phyloP scores from a whole-genome alignment of 2,329 filamentous ascomycete genomes.

The Hypomyces perniciosus region DNA sequence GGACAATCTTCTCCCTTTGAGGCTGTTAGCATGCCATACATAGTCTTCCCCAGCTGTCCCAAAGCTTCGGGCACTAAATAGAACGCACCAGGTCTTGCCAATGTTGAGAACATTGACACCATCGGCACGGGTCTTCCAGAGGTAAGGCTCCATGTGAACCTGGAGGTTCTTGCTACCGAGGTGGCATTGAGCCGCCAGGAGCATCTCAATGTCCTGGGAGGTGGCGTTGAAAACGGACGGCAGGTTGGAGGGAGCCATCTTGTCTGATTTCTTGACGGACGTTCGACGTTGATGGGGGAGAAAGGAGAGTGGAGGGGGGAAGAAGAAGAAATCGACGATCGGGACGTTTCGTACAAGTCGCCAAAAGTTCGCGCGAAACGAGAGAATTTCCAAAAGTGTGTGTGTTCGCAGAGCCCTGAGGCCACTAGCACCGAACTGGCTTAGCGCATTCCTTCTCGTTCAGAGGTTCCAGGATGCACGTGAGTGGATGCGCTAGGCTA shows the following conservation, averaged over 20 bases:
- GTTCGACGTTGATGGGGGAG: constrained; percentile 21
- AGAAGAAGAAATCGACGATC: constrained; percentile 21
- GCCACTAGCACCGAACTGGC: constrained; percentile 19
- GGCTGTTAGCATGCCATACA: constrained; percentile 8
- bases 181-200: constrained; percentile 93
- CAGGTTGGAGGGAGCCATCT: constrained; percentile 92
- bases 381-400: constrained; percentile 35
- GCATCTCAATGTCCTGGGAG: constrained; percentile 98
- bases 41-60: not conserved
- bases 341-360: constrained; percentile 24
- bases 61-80: not conserved
- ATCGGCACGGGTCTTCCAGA: constrained; percentile 98
- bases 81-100: constrained; percentile 94
- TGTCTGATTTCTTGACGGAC: constrained; percentile 47
- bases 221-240: constrained; percentile 96
- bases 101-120: constrained; percentile 99
- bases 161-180: constrained; percentile 99
- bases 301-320: constrained; percentile 20
- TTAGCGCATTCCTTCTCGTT: constrained; percentile 16
- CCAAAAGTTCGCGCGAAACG: constrained; percentile 40
- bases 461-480: constrained; percentile 22
- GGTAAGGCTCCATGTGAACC: constrained; percentile 99
- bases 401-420: constrained; percentile 33
- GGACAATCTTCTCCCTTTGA: constrained; percentile 96
- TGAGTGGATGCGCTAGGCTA: constrained; percentile 21